Percentiles rank a stretch among this genome's conserved stretches.
phyloP scores from a whole-genome alignment of 1,139 yeast genomes.

The Yamadazyma friedrichii region DNA sequence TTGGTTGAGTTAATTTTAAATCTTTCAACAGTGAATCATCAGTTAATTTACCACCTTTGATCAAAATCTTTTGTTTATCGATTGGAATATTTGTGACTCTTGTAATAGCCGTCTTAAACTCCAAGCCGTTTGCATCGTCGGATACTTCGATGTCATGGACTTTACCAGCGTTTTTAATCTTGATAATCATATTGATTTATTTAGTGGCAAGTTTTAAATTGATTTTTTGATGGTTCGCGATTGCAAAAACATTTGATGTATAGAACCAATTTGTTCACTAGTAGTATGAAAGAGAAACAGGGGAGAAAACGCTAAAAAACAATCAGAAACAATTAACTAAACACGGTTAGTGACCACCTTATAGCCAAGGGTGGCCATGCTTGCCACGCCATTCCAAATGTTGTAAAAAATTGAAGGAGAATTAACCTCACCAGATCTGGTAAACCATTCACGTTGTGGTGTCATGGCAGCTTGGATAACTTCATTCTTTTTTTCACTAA shows the following conservation, averaged over 20 bases:
- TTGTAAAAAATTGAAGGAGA: conserved; percentile 33
- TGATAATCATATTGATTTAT: conserved; percentile 4
- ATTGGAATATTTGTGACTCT: conserved; percentile 78
- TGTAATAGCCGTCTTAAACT: conserved; percentile 69
- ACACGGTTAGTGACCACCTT: conserved; percentile 11
- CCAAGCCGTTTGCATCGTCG: conserved; percentile 57
- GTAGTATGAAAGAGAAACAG: background rate
- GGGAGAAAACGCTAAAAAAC: background rate
- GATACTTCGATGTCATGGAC: conserved; percentile 66
- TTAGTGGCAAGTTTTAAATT: conserved; percentile 7
- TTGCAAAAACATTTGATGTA: too few relatives aligned
- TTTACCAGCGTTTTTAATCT: conserved; percentile 84
- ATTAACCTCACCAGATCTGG: conserved; percentile 33
- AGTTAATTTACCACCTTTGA: conserved; percentile 83
- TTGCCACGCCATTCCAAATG: conserved; percentile 30
- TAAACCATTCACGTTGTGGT: conserved; percentile 34
- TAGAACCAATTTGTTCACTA: too few relatives aligned
- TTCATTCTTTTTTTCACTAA: conserved; percentile 31
- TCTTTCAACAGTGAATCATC: conserved; percentile 52
- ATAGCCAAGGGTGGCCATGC: conserved; percentile 14
- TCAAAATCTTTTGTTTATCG: conserved; percentile 83
- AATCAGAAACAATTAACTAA: background rate
- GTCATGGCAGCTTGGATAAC: conserved; percentile 22
- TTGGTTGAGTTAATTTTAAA: conserved; percentile 59
- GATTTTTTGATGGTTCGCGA: background rate